Conservation (phyloP, 1,284 basidiomycete species). For the Trichosporon sp. region DNA sequence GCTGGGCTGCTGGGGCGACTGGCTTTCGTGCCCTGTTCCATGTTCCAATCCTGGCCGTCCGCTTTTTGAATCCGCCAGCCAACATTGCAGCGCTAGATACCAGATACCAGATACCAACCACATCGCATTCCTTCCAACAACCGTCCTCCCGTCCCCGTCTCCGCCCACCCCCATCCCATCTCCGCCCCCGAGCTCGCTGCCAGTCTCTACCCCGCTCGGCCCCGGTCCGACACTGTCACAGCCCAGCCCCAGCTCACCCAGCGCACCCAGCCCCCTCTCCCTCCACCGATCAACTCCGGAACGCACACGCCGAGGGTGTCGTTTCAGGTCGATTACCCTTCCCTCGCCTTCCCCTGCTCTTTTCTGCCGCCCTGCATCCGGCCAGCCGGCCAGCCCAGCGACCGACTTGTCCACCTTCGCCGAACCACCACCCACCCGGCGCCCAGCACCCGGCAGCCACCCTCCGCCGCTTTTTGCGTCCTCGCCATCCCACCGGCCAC, state of each 20-base stretch:
- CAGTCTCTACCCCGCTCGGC: background rate
- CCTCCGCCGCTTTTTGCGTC: background rate
- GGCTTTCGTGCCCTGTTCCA: background rate
- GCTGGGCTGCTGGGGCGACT: background rate
- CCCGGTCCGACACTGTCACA: background rate
- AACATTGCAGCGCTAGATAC: background rate
- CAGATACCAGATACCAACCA: background rate
- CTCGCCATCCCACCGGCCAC: background rate
- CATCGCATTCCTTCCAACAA: background rate
- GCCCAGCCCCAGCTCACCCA: background rate
- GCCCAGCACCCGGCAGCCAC: background rate
- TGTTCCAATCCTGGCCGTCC: background rate
- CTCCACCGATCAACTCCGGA: background rate
- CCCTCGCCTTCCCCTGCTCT: background rate
- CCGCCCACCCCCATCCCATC: background rate
- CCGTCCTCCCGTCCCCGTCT: background rate
- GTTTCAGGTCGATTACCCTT: background rate
- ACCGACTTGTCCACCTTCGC: background rate
- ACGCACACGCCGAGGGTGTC: background rate
- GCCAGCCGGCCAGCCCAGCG: background rate
- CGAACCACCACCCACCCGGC: background rate
- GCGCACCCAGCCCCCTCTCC: background rate
- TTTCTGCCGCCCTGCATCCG: background rate
- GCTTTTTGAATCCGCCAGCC: background rate
- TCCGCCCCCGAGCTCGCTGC: background rate